Base-by-base conservation (phyloP, 1,284 basidiomycete genomes). In the Hemileia vastatrix region DNA sequence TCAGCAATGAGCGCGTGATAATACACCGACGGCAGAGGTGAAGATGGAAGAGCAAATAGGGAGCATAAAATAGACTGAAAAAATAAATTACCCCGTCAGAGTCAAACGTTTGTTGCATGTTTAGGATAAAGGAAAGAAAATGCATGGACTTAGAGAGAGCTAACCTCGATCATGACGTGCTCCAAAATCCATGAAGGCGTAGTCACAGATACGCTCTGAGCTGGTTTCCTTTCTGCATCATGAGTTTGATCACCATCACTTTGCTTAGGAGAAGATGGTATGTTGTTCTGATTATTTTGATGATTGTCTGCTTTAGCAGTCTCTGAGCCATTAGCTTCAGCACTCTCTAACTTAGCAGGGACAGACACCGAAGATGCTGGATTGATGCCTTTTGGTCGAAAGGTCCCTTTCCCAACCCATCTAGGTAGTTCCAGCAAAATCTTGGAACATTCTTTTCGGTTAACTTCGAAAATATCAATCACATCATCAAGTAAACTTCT, bases 371-470 rank as follows among this genome's bases (percentile, higher is more conserved):
- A 13, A n/a, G 43, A 44, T n/a, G 52, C 15, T 72, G 23, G 60
- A 18, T 44, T 49, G 11, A 18, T 13, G 24, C 23, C 47, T 54
- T 56, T 63, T 21, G 84, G 82, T 69, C 85, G 87, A 81, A 95
- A 97, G 0, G 90, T 91, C 1, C 90, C 90, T 5, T 82, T 79
- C 0, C 85, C 76, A 55, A 86, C 82, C 88, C 91, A 95, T 70
- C 86, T 87, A 0, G 90, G 88, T 54, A 91, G 84, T 69, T 92
- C 87, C 44, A 97, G 81, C 2, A 98, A 80, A 9, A 96, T 78
- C 9, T 87, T 81, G 1, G 94, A 90, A 69, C 87, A 89, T 71
- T 98, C 94, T 76, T 95, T 96, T 58, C 94, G 84, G 76, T 99
- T 98, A 52, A 95, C 84, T 76, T 98, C 94, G 74, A 90, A 98